Percentiles rank a stretch among this genome's conserved stretches.
phyloP scores from a whole-genome alignment of 2,329 filamentous ascomycete genomes.

The Berkeleyomyces basicola region DNA sequence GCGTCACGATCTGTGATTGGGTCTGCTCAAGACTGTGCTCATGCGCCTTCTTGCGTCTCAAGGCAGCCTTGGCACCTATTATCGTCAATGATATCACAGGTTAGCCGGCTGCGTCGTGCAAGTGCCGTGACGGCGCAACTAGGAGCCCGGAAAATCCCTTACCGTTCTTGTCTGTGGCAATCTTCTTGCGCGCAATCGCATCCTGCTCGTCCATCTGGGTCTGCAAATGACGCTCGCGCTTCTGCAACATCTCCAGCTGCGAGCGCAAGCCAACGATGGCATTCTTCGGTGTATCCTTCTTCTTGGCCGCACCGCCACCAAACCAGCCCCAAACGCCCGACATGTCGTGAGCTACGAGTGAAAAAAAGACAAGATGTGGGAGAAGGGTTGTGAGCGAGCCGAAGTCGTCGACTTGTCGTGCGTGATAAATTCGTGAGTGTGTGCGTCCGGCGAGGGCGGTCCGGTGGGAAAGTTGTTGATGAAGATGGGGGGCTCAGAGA shows the following conservation, averaged over 20 bases:
- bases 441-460: neutral
- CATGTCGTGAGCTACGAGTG: conserved; percentile 1
- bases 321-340: conserved; percentile 62
- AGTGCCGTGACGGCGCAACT: conserved; percentile 9
- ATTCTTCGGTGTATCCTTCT: conserved; percentile 92
- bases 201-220: conserved; percentile 90
- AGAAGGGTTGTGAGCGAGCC: neutral
- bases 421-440: neutral
- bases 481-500: neutral
- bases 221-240: conserved; percentile 81
- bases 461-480: neutral
- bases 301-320: conserved; percentile 64
- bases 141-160: conserved; percentile 22
- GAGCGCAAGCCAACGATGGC: conserved; percentile 76
- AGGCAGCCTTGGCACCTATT: conserved; percentile 72
- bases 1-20: conserved; percentile 68
- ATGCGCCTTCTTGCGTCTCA: conserved; percentile 87
- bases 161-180: conserved; percentile 84
- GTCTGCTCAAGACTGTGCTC: conserved; percentile 89
- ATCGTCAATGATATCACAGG: neutral
- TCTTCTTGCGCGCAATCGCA: conserved; percentile 70
- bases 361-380: neutral
- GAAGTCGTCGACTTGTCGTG: neutral
- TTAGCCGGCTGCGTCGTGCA: neutral
- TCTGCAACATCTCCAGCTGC: conserved; percentile 94